A percentile compares a stretch with the other conserved stretches of the same genome.
These are phyloP conservation scores for Penicillium daleae DNA, from an alignment of 495 filamentous ascomycete genomes.

Conservation along the genomic window DNA sequence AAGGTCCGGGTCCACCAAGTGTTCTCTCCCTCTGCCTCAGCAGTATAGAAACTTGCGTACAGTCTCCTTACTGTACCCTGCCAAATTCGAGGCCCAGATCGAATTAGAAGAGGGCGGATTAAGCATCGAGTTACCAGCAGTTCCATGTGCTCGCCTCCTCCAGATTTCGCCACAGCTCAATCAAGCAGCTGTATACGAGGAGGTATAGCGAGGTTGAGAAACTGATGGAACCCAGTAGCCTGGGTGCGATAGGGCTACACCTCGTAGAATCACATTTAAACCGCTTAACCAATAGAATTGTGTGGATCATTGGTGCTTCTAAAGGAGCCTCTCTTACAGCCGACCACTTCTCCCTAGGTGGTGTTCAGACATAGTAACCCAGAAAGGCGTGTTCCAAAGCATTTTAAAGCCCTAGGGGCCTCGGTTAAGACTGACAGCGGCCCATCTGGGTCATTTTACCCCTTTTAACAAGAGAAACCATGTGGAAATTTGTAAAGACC, in stretches of 20 bases:
- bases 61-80: neutral
- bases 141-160: neutral
- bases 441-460: too few relatives aligned
- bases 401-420: too few relatives aligned
- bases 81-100: neutral
- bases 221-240: neutral
- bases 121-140: neutral
- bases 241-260: too few relatives aligned
- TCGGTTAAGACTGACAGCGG: too few relatives aligned
- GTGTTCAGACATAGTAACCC: neutral
- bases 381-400: neutral
- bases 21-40: neutral
- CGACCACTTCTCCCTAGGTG: too few relatives aligned
- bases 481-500: too few relatives aligned
- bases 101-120: neutral
- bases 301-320: too few relatives aligned
- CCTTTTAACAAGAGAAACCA: too few relatives aligned
- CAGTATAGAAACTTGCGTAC: neutral
- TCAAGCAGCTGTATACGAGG: neutral
- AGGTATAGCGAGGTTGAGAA: neutral
- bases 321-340: too few relatives aligned
- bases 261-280: too few relatives aligned
- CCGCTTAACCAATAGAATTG: too few relatives aligned
- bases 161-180: neutral
- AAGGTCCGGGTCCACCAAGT: neutral